Percentiles rank a stretch among this genome's conserved stretches.
Evolutionary conservation across 345 rosid genomes (phyloP).

Genomic region (Eutrema heterophyllum): DNA sequence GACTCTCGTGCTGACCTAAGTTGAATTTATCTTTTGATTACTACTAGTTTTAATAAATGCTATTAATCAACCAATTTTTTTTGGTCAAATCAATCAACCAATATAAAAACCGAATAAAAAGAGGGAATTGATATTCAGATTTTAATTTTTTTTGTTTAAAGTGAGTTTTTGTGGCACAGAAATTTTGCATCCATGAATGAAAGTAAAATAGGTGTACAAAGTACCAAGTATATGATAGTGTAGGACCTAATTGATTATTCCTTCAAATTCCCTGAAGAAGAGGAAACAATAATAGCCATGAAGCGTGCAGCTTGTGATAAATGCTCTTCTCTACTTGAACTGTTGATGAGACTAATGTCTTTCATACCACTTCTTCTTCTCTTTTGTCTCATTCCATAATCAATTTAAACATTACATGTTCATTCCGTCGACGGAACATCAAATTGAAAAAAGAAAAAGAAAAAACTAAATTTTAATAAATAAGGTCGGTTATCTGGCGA

Average conservation of each 20-base stretch:
- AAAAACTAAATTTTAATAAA: background rate
- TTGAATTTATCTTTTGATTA: too few species aligned
- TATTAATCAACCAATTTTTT: too few species aligned
- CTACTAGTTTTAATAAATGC: background rate
- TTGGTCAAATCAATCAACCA: background rate
- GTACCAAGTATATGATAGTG: slow-evolving; percentile 31
- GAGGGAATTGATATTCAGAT: background rate
- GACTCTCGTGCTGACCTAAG: too few species aligned
- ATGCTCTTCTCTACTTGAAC: slow-evolving; percentile 24
- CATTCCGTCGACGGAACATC: background rate
- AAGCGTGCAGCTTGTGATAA: slow-evolving; percentile 25
- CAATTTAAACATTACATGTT: slow-evolving; percentile 14
- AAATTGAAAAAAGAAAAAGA: background rate
- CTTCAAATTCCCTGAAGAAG: slow-evolving; percentile 19
- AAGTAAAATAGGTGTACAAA: slow-evolving; percentile 11
- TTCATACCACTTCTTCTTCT: slow-evolving; percentile 10
- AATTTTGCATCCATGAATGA: background rate
- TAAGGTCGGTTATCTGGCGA: background rate
- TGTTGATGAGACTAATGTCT: slow-evolving; percentile 10
- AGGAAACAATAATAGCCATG: slow-evolving; percentile 33
- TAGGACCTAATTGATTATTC: slow-evolving; percentile 22
- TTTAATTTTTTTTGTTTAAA: background rate
- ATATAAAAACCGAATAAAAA: background rate
- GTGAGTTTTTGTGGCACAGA: slow-evolving; percentile 14
- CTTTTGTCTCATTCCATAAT: slow-evolving; percentile 24